These are phyloP conservation scores for Pleurostoma richardsiae DNA, from an alignment of 2,329 filamentous ascomycete species.

Conservation along the genomic window DNA sequence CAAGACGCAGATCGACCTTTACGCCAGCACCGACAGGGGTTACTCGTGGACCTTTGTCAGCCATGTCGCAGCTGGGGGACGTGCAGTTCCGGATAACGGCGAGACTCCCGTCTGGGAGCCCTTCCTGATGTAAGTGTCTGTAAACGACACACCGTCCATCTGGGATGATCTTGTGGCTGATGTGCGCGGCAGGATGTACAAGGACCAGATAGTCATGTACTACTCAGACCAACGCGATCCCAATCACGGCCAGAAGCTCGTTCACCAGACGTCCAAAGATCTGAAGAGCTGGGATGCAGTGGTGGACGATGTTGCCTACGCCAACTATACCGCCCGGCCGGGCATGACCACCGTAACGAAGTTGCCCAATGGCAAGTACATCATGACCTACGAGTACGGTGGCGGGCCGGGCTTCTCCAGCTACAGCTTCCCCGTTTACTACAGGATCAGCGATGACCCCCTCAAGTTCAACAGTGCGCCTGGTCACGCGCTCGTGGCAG, in stretches of 20 bases:
- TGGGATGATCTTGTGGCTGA: slow-evolving; percentile 12
- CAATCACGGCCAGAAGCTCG: slow-evolving; percentile 62
- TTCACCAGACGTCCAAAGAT: slow-evolving; percentile 57
- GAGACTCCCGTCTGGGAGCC: slow-evolving; percentile 70
- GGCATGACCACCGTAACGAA: slow-evolving; percentile 62
- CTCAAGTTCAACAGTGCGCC: slow-evolving; percentile 27
- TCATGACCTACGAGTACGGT: slow-evolving; percentile 62
- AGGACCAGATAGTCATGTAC: slow-evolving; percentile 58
- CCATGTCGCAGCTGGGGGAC: slow-evolving; percentile 59
- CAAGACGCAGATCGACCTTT: slow-evolving; percentile 63
- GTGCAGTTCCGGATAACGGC: slow-evolving; percentile 57
- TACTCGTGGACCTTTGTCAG: slow-evolving; percentile 63
- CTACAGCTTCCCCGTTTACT: slow-evolving; percentile 34
- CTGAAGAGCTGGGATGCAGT: slow-evolving; percentile 55
- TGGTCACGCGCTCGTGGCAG: slow-evolving; percentile 24
- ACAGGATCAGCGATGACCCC: slow-evolving; percentile 34
- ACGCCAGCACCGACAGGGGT: slow-evolving; percentile 58
- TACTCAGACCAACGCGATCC: slow-evolving; percentile 69
- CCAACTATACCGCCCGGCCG: slow-evolving; percentile 57
- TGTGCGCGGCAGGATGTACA: slow-evolving; percentile 36
- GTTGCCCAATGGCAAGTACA: slow-evolving; percentile 55
- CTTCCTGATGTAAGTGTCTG: slow-evolving; percentile 41
- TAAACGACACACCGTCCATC: background rate
- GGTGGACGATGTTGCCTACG: slow-evolving; percentile 59
- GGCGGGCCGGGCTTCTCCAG: slow-evolving; percentile 27